Percentiles rank a stretch among this genome's conserved stretches.
phyloP scores from a whole-genome alignment of 2,329 filamentous ascomycete species.

The Cercospora zeina region DNA sequence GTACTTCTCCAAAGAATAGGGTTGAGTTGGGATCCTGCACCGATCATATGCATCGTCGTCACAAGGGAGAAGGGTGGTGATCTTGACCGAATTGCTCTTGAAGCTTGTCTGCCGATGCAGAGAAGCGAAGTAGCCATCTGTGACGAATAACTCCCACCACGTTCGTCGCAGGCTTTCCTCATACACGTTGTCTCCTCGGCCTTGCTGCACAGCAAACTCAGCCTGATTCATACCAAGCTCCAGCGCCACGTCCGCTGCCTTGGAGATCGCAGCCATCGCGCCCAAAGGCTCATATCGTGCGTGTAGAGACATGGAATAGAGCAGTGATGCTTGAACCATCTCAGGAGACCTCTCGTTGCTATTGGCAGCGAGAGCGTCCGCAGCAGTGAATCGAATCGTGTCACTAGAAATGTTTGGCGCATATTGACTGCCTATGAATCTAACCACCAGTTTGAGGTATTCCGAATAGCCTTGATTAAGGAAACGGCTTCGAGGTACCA shows the following conservation, averaged over 20 bases:
- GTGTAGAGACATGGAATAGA: conserved; percentile 76
- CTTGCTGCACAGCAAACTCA: conserved; percentile 64
- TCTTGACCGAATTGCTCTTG: conserved; percentile 64
- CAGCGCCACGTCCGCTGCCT: conserved; percentile 70
- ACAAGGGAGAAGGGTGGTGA: conserved; percentile 74
- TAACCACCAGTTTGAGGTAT: conserved; percentile 57
- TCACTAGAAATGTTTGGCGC: conserved; percentile 40
- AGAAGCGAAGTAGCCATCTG: conserved; percentile 81
- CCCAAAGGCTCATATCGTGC: conserved; percentile 70
- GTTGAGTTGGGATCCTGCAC: conserved; percentile 49
- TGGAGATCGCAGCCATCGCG: conserved; percentile 65
- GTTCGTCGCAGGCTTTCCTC: conserved; percentile 85
- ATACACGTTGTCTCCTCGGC: conserved; percentile 64
- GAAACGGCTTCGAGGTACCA: conserved; percentile 52
- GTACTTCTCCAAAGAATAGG: conserved; percentile 70
- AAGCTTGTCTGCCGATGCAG: conserved; percentile 73
- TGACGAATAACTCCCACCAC: conserved; percentile 85
- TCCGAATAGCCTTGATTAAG: conserved; percentile 45
- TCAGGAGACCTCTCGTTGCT: conserved; percentile 44
- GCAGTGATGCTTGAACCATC: conserved; percentile 72
- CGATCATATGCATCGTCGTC: conserved; percentile 71
- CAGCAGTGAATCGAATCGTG: conserved; percentile 47
- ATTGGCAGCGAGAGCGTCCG: conserved; percentile 53
- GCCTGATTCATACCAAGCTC: conserved; percentile 73
- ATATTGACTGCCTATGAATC: conserved; percentile 59